These are phyloP conservation scores for Russula sp. DNA, from an alignment of 768 basidiomycete species.

Conservation along the genomic window DNA sequence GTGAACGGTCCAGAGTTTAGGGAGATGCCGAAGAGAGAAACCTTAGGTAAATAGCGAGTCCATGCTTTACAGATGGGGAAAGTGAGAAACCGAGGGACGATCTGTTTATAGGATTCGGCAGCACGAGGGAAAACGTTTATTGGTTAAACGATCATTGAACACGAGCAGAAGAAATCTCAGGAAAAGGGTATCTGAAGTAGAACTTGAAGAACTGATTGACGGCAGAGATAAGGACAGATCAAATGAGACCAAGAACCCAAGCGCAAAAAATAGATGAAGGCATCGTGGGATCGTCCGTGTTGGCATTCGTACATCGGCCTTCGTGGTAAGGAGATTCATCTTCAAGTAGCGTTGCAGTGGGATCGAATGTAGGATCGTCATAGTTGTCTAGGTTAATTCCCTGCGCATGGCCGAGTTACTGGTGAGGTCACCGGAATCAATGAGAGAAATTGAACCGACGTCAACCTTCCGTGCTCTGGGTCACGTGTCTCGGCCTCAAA, in stretches of 20 bases:
- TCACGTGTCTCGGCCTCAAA: no score
- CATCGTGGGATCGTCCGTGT: slow-evolving; percentile 43
- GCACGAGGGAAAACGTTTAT: not conserved
- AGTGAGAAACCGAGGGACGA: slow-evolving; percentile 64
- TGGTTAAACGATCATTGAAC: not conserved
- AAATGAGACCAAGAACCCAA: slow-evolving; percentile 37
- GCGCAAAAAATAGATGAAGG: slow-evolving; percentile 34
- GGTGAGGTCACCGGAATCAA: no score
- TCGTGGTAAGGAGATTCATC: slow-evolving; percentile 52
- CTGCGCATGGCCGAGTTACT: not conserved
- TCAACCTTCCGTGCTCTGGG: no score
- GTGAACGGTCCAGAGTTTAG: slow-evolving; percentile 67
- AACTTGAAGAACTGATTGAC: slow-evolving; percentile 83
- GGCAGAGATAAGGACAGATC: slow-evolving; percentile 58
- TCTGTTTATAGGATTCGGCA: slow-evolving; percentile 21
- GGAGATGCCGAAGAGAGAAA: slow-evolving; percentile 45
- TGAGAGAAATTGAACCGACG: no score
- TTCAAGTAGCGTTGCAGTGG: slow-evolving; percentile 29
- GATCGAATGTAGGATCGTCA: slow-evolving; percentile 35
- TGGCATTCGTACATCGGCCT: slow-evolving; percentile 45
- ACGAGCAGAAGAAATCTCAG: slow-evolving; percentile 18
- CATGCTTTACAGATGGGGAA: slow-evolving; percentile 60
- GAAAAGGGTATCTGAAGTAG: slow-evolving; percentile 59
- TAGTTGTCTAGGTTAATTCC: slow-evolving; percentile 24
- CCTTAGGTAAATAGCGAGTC: slow-evolving; percentile 48